These are phyloP conservation scores for Crithidia fasciculata DNA, from an alignment of 208 protist genomes.

Conservation along the genomic window DNA sequence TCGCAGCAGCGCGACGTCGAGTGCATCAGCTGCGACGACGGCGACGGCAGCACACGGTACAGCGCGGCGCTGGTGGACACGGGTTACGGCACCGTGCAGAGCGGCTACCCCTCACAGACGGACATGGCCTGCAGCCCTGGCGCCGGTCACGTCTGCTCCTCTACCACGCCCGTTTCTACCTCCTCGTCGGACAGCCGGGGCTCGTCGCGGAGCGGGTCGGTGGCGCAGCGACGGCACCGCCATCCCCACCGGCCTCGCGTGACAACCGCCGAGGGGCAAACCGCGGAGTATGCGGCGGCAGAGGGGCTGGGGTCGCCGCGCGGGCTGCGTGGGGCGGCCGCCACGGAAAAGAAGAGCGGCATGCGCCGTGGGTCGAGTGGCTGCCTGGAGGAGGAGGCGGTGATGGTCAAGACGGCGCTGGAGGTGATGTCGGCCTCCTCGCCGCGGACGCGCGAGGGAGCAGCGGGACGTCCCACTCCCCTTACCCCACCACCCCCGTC, in stretches of 20 bases:
- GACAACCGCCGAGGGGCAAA: not conserved
- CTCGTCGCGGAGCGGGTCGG: constrained; percentile 23
- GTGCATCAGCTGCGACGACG: constrained; percentile 7
- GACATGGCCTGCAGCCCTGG: constrained; percentile 1
- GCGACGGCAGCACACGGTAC: constrained; percentile 9
- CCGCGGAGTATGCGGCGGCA: not conserved
- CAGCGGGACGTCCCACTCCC: not conserved
- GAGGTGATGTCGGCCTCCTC: not conserved
- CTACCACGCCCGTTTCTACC: constrained; percentile 9
- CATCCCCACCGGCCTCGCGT: not conserved
- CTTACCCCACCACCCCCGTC: constrained; percentile 7
- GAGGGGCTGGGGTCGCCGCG: not conserved
- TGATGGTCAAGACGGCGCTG: constrained; percentile 5
- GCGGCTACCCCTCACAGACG: constrained; percentile 7
- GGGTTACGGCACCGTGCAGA: not conserved
- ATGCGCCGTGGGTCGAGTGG: constrained; percentile 1
- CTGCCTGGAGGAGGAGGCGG: constrained; percentile 2
- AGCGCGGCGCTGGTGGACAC: constrained; percentile 5
- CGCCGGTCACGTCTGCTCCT: constrained; percentile 6
- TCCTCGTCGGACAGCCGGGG: constrained; percentile 9
- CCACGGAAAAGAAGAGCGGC: not conserved
- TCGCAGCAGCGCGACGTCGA: constrained; percentile 22
- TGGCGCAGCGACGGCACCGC: not conserved
- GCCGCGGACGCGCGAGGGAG: not conserved
- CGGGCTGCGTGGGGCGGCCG: not conserved